Conservation (phyloP, 768 basidiomycete species). For the Boletus rufocinnamomeus region DNA sequence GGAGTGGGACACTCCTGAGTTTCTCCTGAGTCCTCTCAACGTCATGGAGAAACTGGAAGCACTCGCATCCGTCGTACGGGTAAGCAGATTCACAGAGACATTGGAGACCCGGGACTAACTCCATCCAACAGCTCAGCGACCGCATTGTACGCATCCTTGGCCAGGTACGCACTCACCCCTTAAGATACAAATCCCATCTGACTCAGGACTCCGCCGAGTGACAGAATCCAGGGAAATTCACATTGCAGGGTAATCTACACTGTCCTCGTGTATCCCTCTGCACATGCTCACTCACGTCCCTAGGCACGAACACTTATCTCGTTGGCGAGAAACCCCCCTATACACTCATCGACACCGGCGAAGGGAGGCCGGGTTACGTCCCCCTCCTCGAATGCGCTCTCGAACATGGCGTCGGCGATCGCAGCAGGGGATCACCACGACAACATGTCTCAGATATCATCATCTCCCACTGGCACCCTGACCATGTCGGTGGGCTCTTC, state of each 20-base stretch:
- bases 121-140: slow-evolving; percentile 56
- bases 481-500: slow-evolving; percentile 80
- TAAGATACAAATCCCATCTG: neutral
- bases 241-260: slow-evolving; percentile 65
- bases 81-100: slow-evolving; percentile 27
- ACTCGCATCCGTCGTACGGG: slow-evolving; percentile 56
- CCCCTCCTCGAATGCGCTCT: slow-evolving; percentile 65
- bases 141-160: slow-evolving; percentile 70
- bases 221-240: slow-evolving; percentile 88
- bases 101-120: slow-evolving; percentile 1
- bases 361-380: slow-evolving; percentile 69
- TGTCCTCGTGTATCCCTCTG: neutral
- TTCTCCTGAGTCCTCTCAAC: too few relatives aligned
- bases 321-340: slow-evolving; percentile 70
- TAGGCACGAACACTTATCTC: slow-evolving; percentile 91
- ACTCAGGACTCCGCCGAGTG: slow-evolving; percentile 1
- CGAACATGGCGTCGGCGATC: slow-evolving; percentile 37
- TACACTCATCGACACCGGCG: slow-evolving; percentile 81
- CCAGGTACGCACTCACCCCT: slow-evolving; percentile 50
- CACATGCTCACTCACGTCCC: neutral
- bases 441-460: slow-evolving; percentile 82
- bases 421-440: neutral
- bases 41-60: slow-evolving; percentile 54
- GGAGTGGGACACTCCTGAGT: too few relatives aligned
- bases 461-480: slow-evolving; percentile 87